Evolutionary conservation across 805 yeast species (phyloP).

Genomic region (Jamesozyma spencerorum): DNA sequence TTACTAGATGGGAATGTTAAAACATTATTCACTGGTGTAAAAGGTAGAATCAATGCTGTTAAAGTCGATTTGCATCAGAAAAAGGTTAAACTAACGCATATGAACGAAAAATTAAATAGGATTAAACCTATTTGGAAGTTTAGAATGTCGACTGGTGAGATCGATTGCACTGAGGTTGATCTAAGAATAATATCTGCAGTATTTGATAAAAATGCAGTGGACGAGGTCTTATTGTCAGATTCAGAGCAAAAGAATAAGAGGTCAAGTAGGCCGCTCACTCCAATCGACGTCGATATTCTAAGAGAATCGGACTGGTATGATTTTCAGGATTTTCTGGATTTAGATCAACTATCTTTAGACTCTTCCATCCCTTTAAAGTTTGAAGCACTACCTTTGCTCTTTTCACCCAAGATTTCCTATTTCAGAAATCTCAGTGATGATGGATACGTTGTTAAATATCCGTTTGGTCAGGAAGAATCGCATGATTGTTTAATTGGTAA

Average conservation of each 20-base stretch:
- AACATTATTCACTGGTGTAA: constrained; percentile 51
- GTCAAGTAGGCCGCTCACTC: background rate
- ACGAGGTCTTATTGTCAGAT: constrained; percentile 28
- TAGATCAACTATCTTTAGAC: constrained; percentile 41
- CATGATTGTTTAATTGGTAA: constrained; percentile 47
- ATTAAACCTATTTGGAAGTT: constrained; percentile 42
- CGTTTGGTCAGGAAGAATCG: constrained; percentile 50
- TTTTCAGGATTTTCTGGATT: constrained; percentile 63
- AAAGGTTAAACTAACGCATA: constrained; percentile 34
- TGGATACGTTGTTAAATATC: constrained; percentile 37
- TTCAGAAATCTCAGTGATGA: constrained; percentile 44
- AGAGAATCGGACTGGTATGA: constrained; percentile 52
- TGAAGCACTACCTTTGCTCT: constrained; percentile 38
- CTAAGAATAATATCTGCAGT: constrained; percentile 55
- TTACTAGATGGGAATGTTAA: constrained; percentile 34
- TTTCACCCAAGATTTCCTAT: constrained; percentile 52
- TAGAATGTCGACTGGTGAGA: constrained; percentile 57
- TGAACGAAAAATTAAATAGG: constrained; percentile 37
- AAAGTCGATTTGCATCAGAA: constrained; percentile 56
- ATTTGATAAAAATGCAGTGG: constrained; percentile 47
- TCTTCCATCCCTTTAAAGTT: constrained; percentile 35
- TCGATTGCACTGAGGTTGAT: constrained; percentile 62
- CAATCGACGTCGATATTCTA: constrained; percentile 4
- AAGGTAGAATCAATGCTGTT: constrained; percentile 43
- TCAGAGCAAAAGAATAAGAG: background rate